These are phyloP conservation scores for Gynochthodes officinalis DNA, from an alignment of 257 asterid species.

Conservation along the genomic window DNA sequence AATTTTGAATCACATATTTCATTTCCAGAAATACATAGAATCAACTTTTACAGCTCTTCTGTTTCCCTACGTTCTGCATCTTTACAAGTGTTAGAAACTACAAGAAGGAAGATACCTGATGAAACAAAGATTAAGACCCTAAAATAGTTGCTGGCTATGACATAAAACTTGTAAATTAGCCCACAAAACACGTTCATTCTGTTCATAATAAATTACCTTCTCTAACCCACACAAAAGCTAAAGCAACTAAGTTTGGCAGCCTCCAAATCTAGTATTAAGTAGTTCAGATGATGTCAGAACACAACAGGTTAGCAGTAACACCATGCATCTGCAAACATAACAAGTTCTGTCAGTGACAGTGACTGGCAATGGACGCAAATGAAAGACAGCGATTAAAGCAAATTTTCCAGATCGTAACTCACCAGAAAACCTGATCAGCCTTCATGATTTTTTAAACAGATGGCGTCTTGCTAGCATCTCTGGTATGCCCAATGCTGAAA, in stretches of 20 bases:
- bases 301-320: constrained; percentile 44
- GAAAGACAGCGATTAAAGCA: neutral
- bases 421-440: constrained; percentile 38
- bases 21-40: neutral
- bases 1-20: constrained; percentile 7
- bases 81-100: constrained; percentile 28
- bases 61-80: constrained; percentile 22
- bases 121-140: constrained; percentile 5
- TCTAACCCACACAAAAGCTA: constrained; percentile 24
- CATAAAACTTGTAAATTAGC: constrained; percentile 25
- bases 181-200: constrained; percentile 16
- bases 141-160: constrained; percentile 11
- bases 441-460: constrained; percentile 45
- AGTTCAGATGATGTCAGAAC: constrained; percentile 34
- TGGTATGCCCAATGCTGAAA: constrained; percentile 57
- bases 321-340: constrained; percentile 39
- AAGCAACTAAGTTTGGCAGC: constrained; percentile 25
- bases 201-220: constrained; percentile 27
- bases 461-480: constrained; percentile 57
- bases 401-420: neutral
- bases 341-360: neutral
- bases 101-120: constrained; percentile 3
- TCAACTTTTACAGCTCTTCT: constrained; percentile 13
- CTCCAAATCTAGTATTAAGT: constrained; percentile 20
- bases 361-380: neutral